These are phyloP conservation scores for Verticillium tricorpus DNA, from an alignment of 2,329 filamentous ascomycete genomes.

Conservation along the genomic window DNA sequence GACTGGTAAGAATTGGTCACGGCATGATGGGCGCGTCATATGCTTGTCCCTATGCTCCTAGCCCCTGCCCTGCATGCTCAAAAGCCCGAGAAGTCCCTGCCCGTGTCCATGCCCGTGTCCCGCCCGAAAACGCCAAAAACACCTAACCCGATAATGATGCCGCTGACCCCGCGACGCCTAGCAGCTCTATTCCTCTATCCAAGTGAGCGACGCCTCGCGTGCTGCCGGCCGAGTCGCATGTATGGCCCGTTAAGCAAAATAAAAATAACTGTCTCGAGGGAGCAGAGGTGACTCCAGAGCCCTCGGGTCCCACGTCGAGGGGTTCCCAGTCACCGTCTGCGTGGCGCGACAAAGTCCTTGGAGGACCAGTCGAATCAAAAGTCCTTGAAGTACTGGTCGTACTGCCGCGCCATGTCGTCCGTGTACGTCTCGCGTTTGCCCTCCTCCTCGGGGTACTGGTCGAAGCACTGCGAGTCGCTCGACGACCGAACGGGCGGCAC, in stretches of 20 bases:
- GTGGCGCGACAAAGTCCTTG: too few species aligned
- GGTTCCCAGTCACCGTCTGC: too few species aligned
- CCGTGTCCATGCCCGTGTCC: background rate
- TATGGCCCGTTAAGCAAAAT: background rate
- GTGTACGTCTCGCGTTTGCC: constrained; percentile 62
- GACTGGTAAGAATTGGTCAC: background rate
- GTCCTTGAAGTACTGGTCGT: constrained; percentile 66
- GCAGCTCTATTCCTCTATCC: background rate
- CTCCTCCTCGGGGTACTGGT: constrained; percentile 75
- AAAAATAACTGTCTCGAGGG: too few species aligned
- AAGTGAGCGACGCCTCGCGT: background rate
- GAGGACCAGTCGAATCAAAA: constrained; percentile 45
- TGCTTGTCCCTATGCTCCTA: background rate
- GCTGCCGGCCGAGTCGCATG: background rate
- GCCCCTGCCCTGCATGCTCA: background rate
- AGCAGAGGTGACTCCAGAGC: too few species aligned
- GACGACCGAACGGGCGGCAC: constrained; percentile 68
- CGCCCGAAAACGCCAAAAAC: background rate
- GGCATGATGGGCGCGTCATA: background rate
- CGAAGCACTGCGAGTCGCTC: constrained; percentile 77
- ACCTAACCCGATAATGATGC: background rate
- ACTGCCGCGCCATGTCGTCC: constrained; percentile 62
- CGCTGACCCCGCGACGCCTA: background rate
- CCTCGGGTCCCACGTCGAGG: too few species aligned
- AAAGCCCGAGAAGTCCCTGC: background rate